These are phyloP conservation scores for Protomyces gravidus DNA, from an alignment of 1,139 yeast genomes.

Conservation along the genomic window DNA sequence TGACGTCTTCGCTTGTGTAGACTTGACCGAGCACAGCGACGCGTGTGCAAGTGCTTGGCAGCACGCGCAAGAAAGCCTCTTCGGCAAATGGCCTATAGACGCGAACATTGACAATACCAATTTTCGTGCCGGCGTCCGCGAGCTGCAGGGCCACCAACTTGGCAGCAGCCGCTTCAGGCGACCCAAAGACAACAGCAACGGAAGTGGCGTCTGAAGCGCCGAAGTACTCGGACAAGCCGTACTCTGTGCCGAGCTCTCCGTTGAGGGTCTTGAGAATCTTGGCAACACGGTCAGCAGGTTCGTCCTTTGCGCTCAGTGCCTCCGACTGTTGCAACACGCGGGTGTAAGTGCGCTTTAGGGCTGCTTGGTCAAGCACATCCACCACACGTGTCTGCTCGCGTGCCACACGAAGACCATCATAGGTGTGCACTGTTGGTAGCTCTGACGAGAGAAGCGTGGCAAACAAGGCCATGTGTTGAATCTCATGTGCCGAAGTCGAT, in stretches of 20 bases:
- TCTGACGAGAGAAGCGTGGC: constrained; percentile 62
- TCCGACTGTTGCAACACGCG: constrained; percentile 28
- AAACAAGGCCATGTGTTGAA: constrained; percentile 64
- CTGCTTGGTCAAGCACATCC: constrained; percentile 48
- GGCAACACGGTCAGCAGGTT: constrained; percentile 31
- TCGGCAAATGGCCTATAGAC: constrained; percentile 74
- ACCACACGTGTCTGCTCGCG: constrained; percentile 53
- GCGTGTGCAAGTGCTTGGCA: constrained; percentile 58
- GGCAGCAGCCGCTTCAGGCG: constrained; percentile 59
- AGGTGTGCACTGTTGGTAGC: constrained; percentile 62
- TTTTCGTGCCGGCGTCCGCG: constrained; percentile 40
- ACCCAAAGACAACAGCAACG: constrained; percentile 74
- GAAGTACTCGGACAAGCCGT: constrained; percentile 64
- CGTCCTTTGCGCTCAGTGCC: constrained; percentile 30
- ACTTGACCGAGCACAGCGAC: constrained; percentile 64
- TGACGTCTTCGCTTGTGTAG: constrained; percentile 42
- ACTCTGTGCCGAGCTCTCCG: constrained; percentile 54
- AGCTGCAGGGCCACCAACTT: constrained; percentile 46
- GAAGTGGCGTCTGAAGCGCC: constrained; percentile 61
- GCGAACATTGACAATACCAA: constrained; percentile 69
- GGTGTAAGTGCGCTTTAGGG: constrained; percentile 41
- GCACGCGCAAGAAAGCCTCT: constrained; percentile 52
- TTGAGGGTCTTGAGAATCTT: constrained; percentile 48
- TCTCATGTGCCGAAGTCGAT: constrained; percentile 59
- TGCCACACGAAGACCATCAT: constrained; percentile 71